Conservation (phyloP, 441 rosid species). For the Corymbia calophylla region DNA sequence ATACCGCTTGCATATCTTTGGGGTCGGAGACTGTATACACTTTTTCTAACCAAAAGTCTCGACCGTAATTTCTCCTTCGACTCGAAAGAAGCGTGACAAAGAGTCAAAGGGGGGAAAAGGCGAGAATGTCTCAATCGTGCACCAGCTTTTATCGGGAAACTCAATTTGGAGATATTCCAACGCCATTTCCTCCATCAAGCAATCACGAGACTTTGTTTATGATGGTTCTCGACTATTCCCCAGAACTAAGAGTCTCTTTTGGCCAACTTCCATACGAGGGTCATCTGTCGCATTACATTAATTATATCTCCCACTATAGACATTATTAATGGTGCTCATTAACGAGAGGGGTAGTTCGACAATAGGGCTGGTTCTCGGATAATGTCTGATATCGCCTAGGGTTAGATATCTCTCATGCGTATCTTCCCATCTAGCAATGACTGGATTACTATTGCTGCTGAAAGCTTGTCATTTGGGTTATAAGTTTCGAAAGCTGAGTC, state of each 20-base stretch:
- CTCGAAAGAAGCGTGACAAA: background rate
- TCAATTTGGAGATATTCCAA: background rate
- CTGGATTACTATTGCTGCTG: background rate
- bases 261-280: background rate
- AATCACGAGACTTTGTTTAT: background rate
- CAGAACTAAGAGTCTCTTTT: background rate
- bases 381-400: background rate
- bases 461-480: background rate
- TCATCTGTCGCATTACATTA: background rate
- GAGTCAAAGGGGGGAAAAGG: background rate
- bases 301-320: background rate
- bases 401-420: background rate
- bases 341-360: background rate
- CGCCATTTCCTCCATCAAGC: background rate
- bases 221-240: background rate
- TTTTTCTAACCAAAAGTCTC: background rate
- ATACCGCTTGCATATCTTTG: background rate
- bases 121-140: background rate
- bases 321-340: background rate
- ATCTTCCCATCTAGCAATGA: background rate
- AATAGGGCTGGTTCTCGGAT: background rate
- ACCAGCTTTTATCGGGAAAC: background rate
- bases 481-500: background rate
- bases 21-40: background rate
- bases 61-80: background rate